These are phyloP conservation scores for Sporothrix luriei DNA, from an alignment of 2,329 filamentous ascomycete genomes.

Conservation along the genomic window DNA sequence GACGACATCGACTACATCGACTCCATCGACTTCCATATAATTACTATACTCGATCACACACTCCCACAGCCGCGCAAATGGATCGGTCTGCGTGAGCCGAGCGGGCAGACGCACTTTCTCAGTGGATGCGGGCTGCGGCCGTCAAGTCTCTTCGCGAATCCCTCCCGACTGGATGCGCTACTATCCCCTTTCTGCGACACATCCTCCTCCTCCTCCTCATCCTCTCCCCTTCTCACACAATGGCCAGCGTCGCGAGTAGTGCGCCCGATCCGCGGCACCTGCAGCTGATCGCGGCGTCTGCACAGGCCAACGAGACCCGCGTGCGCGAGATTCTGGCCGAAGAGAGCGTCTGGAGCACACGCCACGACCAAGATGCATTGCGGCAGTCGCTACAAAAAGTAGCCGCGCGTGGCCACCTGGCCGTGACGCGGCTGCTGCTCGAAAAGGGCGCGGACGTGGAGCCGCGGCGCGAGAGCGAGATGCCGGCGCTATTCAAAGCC, in stretches of 20 bases:
- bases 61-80: not conserved
- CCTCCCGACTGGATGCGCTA: not conserved
- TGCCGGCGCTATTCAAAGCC: slow-evolving; percentile 46
- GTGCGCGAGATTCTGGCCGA: slow-evolving; percentile 45
- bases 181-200: not conserved
- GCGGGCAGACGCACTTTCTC: slow-evolving; percentile 5
- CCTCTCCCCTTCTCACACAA: not conserved
- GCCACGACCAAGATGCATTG: slow-evolving; percentile 44
- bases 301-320: slow-evolving; percentile 45
- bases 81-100: slow-evolving; percentile 14
- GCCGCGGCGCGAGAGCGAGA: slow-evolving; percentile 43
- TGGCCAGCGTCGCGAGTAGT: slow-evolving; percentile 45
- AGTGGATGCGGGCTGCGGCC: slow-evolving; percentile 11
- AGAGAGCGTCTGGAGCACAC: slow-evolving; percentile 43
- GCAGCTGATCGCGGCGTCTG: slow-evolving; percentile 44
- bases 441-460: slow-evolving; percentile 46
- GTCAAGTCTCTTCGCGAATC: not conserved
- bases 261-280: slow-evolving; percentile 46
- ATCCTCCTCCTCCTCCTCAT: not conserved
- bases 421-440: slow-evolving; percentile 46
- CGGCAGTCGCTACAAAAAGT: slow-evolving; percentile 47
- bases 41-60: not conserved
- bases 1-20: not conserved
- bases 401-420: slow-evolving; percentile 44
- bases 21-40: too few relatives aligned